Evolutionary conservation across 139 green algal genomes (phyloP).

Genomic region (Ulvella scutata): DNA sequence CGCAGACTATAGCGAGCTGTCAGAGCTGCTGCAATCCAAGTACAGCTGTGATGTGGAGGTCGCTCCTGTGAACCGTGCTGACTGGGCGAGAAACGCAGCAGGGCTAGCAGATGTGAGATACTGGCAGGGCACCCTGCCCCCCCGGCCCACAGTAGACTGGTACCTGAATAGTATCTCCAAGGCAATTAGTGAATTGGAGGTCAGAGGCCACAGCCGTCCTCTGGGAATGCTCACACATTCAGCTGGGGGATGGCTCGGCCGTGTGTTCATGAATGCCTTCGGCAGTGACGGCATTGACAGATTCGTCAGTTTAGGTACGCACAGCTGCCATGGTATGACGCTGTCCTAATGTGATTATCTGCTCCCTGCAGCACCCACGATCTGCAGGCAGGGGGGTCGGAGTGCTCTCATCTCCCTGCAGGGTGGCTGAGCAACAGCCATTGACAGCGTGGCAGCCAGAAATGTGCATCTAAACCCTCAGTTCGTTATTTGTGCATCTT

Average conservation of each 20-base stretch:
- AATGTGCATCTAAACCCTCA: not conserved
- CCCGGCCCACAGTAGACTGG: slow-evolving; percentile 85
- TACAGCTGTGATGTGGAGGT: slow-evolving; percentile 16
- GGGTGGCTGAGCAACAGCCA: too few species aligned
- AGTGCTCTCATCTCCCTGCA: too few species aligned
- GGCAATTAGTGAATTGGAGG: slow-evolving; percentile 42
- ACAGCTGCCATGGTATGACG: too few species aligned
- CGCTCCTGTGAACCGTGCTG: slow-evolving; percentile 33
- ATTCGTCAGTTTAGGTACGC: slow-evolving; percentile 71
- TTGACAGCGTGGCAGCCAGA: slow-evolving; percentile 24
- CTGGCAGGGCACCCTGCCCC: slow-evolving; percentile 78
- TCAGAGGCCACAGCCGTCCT: slow-evolving; percentile 23
- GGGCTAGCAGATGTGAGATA: slow-evolving; percentile 62
- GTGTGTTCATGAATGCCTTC: slow-evolving; percentile 71
- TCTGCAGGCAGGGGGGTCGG: too few species aligned
- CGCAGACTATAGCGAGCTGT: slow-evolving; percentile 52
- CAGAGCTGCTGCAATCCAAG: slow-evolving; percentile 15
- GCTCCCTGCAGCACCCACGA: too few species aligned
- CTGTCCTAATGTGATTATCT: too few species aligned
- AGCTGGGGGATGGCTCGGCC: slow-evolving; percentile 71
- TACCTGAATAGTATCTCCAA: slow-evolving; percentile 50
- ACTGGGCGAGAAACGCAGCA: slow-evolving; percentile 77
- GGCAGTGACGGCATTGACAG: slow-evolving; percentile 31
- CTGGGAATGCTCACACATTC: slow-evolving; percentile 77
- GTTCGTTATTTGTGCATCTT: too few species aligned